Evolutionary conservation across 1,284 basidiomycete species (phyloP).

Genomic region (Cryptococcus sp.): DNA sequence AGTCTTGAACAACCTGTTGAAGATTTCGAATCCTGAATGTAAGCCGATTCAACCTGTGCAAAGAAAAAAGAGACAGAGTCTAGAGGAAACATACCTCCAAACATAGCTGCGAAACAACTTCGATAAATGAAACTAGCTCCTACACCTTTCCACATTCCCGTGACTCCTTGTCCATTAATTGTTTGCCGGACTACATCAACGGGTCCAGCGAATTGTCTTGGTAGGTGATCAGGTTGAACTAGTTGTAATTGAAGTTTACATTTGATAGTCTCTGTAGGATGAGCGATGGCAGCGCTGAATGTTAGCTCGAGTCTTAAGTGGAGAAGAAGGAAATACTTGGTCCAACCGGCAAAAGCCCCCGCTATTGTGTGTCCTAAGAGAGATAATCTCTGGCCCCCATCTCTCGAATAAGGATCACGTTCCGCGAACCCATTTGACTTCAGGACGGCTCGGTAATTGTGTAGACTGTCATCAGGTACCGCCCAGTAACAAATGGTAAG

Average conservation of each 20-base stretch:
- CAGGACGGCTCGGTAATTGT: conserved; percentile 46
- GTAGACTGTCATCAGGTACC: conserved; percentile 27
- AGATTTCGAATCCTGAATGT: conserved; percentile 43
- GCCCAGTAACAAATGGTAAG: neutral
- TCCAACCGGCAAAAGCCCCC: conserved; percentile 46
- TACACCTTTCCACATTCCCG: conserved; percentile 46
- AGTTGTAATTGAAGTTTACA: conserved; percentile 47
- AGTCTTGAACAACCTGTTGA: conserved; percentile 43
- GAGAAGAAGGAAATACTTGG: conserved; percentile 34
- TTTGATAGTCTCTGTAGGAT: conserved; percentile 48
- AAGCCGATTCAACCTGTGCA: no score
- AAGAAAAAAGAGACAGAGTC: no score
- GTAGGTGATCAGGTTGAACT: conserved; percentile 29
- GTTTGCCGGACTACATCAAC: conserved; percentile 46
- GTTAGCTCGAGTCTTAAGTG: conserved; percentile 1
- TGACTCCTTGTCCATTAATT: conserved; percentile 32
- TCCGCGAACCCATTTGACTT: conserved; percentile 39
- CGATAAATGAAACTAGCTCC: conserved; percentile 45
- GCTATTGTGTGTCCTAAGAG: conserved; percentile 43
- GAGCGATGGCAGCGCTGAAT: conserved; percentile 41
- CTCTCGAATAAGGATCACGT: conserved; percentile 14
- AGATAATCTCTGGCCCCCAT: conserved; percentile 25
- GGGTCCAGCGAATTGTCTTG: conserved; percentile 37
- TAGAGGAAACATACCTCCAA: conserved; percentile 39
- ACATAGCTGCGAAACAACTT: conserved; percentile 46